Conservation (phyloP, 139 green algal species). For the Micromonas pusilla region DNA sequence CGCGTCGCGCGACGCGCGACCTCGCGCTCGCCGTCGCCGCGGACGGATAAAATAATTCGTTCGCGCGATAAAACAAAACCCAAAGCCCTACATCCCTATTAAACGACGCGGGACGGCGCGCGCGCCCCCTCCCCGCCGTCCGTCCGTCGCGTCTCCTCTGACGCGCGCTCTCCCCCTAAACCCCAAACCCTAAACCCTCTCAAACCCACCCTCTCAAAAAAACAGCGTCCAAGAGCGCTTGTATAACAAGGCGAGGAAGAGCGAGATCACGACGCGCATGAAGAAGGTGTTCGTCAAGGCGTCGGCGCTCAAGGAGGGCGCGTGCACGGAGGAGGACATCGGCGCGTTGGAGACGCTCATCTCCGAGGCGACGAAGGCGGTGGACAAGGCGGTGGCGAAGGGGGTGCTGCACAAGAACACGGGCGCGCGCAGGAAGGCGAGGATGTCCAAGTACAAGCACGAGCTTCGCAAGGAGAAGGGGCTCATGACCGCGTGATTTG, state of each 20-base stretch:
- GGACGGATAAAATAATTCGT: no score
- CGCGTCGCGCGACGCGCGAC: no score
- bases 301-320: not conserved
- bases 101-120: no score
- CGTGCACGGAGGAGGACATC: slow-evolving; percentile 9
- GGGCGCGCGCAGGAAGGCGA: slow-evolving; percentile 5
- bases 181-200: not conserved
- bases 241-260: slow-evolving; percentile 27
- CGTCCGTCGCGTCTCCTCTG: not conserved
- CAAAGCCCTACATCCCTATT: no score
- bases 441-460: slow-evolving; percentile 10
- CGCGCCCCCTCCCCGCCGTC: no score
- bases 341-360: slow-evolving; percentile 15
- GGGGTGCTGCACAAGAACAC: slow-evolving; percentile 27
- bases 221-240: slow-evolving; percentile 10
- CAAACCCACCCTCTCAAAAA: no score
- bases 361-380: slow-evolving; percentile 11
- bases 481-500: not conserved
- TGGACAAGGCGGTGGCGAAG: slow-evolving; percentile 19
- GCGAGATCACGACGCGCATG: slow-evolving; percentile 21
- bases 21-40: no score
- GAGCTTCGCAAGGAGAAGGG: not conserved
- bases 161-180: not conserved
- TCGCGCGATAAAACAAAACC: no score
- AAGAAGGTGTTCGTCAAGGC: slow-evolving; percentile 22